A percentile compares a stretch with the other conserved stretches of the same genome.
These are phyloP conservation scores for Cucurbita argyrosperma DNA, from an alignment of 306 rosid genomes.

Conservation along the genomic window DNA sequence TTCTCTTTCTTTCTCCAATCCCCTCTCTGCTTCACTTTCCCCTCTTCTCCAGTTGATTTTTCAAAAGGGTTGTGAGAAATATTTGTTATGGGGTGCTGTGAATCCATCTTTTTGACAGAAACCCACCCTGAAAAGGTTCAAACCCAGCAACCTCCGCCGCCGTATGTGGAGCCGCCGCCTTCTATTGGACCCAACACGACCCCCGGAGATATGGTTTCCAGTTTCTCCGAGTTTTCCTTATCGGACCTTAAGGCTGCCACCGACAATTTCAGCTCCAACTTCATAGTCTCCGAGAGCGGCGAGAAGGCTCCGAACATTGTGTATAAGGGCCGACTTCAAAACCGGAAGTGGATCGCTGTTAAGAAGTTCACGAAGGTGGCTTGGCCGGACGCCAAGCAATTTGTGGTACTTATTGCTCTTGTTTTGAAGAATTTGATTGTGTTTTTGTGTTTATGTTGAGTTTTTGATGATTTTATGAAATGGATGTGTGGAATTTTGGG, in stretches of 20 bases:
- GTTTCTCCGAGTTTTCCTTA: conserved; percentile 63
- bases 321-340: conserved; percentile 65
- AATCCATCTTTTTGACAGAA: conserved; percentile 24
- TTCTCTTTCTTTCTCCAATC: background rate
- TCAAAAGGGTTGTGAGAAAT: background rate
- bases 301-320: conserved; percentile 83
- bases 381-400: conserved; percentile 95
- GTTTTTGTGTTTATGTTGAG: background rate
- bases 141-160: conserved; percentile 12
- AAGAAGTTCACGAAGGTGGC: conserved; percentile 85
- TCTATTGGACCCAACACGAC: conserved; percentile 16
- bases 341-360: conserved; percentile 77
- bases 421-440: background rate
- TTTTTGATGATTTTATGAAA: background rate
- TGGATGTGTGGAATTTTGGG: conserved; percentile 2
- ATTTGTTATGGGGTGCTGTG: conserved; percentile 43
- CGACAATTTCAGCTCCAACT: conserved; percentile 61
- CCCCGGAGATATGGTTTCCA: conserved; percentile 16
- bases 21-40: background rate
- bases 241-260: conserved; percentile 74
- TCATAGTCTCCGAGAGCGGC: conserved; percentile 83
- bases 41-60: background rate
- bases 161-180: conserved; percentile 14
- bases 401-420: conserved; percentile 30
- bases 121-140: conserved; percentile 32